Base-by-base conservation (phyloP, 192 early-diverging fungal species). In the Coemansia sp. region DNA sequence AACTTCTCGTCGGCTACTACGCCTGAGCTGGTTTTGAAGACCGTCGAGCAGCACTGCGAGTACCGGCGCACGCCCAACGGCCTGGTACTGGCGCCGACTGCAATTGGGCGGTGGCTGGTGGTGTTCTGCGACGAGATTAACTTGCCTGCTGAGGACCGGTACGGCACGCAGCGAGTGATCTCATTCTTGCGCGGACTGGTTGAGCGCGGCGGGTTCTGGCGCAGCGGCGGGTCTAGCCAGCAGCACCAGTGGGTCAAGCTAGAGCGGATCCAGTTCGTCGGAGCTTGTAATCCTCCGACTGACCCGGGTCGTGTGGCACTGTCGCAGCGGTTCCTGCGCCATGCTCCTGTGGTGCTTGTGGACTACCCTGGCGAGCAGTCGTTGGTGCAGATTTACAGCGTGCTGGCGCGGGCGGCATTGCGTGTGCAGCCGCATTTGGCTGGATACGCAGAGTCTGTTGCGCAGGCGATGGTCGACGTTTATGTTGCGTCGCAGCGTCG, bases 71-170 rank as follows among this genome's bases (percentile, higher is more conserved):
- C 96, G 39, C 92, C 97, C 19, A 90, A 88, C 58, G 97, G 97
- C 53, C 86, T 94, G 21, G 87, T 97, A 4, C 72, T 98, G 67
- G 87, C 93, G 2, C 98, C 98, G 26, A 77, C 87, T 2, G 74
- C 89, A 37, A 85, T 93, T 21, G 95, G 94, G 43, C 88, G 94
- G 30, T 98, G 97, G 97, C 87, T 99, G 26, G 96, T 99, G 10
- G 86, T 99, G 53, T 99, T 99, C 80, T 99, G 98, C 78, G 98
- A 99, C 76, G 98, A 99, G 88, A 96, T 99, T 79, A 99, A 99
- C 72, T 82, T 99, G 74, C 98, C 98, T 1, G 93, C 95, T 17
- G 83, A 85, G 14, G 98, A 99, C 85, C 92, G 95, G 70, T 99
- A 99, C 62, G 95, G 95, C 23, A 99, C 98, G 23, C 98, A 99